Conservation (phyloP, 2,329 filamentous ascomycete genomes). For the Ophiostoma novo-ulmi region DNA sequence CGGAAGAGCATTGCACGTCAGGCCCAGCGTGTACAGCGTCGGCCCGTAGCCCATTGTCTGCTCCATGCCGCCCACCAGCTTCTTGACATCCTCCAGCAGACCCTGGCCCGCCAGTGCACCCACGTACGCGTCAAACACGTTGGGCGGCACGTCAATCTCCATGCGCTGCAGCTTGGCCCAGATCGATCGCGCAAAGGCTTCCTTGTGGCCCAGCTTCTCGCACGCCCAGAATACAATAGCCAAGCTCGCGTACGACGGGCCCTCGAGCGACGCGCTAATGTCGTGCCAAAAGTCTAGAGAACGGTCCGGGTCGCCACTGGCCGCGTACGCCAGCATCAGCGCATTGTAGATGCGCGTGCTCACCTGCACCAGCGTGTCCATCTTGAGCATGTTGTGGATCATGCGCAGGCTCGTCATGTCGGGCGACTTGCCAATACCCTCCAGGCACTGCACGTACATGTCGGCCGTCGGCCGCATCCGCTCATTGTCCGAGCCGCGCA, state of each 20-base stretch:
- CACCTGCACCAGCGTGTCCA: slow-evolving; percentile 75
- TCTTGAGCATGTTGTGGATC: slow-evolving; percentile 89
- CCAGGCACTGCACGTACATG: slow-evolving; percentile 73
- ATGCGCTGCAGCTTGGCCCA: slow-evolving; percentile 67
- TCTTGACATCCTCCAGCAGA: slow-evolving; percentile 61
- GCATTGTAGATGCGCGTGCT: slow-evolving; percentile 75
- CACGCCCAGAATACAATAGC: slow-evolving; percentile 76
- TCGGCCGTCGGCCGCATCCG: slow-evolving; percentile 62
- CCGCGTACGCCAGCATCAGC: slow-evolving; percentile 78
- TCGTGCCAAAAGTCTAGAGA: slow-evolving; percentile 79
- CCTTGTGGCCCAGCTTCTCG: slow-evolving; percentile 51
- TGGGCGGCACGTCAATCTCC: slow-evolving; percentile 70
- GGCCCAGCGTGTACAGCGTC: slow-evolving; percentile 62
- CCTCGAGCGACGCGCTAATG: slow-evolving; percentile 77
- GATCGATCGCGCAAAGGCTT: slow-evolving; percentile 58
- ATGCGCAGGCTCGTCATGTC: slow-evolving; percentile 58
- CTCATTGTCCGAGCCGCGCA: slow-evolving; percentile 69
- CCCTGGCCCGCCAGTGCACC: slow-evolving; percentile 70
- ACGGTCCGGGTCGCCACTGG: slow-evolving; percentile 58
- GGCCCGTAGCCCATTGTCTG: slow-evolving; percentile 60
- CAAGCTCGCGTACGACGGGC: slow-evolving; percentile 75
- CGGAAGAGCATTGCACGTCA: slow-evolving; percentile 69
- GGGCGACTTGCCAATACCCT: slow-evolving; percentile 58
- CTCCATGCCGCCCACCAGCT: slow-evolving; percentile 62
- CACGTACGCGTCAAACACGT: slow-evolving; percentile 71